Base-by-base conservation (phyloP, 148 eudicot genomes). In the Cornus kousa region DNA sequence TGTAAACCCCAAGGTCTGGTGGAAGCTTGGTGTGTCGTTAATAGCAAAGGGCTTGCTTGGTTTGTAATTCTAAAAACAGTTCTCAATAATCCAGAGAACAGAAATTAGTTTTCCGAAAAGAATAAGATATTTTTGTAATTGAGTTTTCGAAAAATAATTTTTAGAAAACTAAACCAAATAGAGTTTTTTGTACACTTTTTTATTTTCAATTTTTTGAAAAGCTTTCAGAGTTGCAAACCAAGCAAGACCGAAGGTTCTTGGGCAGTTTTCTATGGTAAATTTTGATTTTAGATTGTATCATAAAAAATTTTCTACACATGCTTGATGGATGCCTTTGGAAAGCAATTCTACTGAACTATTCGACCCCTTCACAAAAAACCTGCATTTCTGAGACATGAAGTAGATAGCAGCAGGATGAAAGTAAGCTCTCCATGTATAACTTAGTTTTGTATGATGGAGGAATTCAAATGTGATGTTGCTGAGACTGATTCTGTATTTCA, bases 1-100 rank as follows among this genome's bases (percentile, higher is more conserved):
- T 81, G 74, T 82, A 77, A 33, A 71, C 28, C 69, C 80, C 87
- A n/a, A 75, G 74, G 40, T 90, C 87, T 40, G 85, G 88, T 20
- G 91, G 94, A 74, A 90, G 83, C 85, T 89, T 89, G 76, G 86
- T 73, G 35, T 85, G 86, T 4, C 90, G 89, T 43, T 92, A 90
- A 83, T 88, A 86, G 3, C 83, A 82, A 33, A 86, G 85, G 28
- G 1, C 28, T 28, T 28, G 28, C 28, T 28, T 28, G 28, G 1
- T 28, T 28, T 28, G 28, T 28, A 28, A 28, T 1, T 28, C 28
- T 28, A 0, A 28, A 28, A 28, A 28, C 28, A 28, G 28, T 28
- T 28, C 0, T 28, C 28, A 28, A 28, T 28, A 28, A 28, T 28
- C 1, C 28, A 28, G 1, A 28, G 28, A 28, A 28, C 28, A 28